Base-by-base conservation (phyloP, 2,329 filamentous ascomycete genomes). In the Aureobasidium sp. region DNA sequence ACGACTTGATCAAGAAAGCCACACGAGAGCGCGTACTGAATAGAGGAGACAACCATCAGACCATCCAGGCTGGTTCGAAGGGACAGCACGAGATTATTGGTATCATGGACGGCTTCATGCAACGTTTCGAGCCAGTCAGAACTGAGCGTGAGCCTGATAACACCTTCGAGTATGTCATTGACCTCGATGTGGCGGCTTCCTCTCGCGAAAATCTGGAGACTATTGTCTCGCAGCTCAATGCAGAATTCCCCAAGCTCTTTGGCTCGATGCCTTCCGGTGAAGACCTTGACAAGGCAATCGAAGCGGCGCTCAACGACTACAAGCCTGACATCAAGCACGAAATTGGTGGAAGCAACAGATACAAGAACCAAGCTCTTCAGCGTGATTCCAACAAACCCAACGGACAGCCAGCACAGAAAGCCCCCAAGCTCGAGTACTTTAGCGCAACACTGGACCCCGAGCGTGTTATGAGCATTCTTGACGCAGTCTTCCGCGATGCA, bases 41-140 rank as follows among this genome's bases (percentile, higher is more conserved):
- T 6, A 88, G 94, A 25, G 94, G 94, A 15, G 91, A 99, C 74
- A 97, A 97, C 70, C 94, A 99, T 73, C 94, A 99, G 76, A 99
- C 94, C 0, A 97, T 99, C 64, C 91, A 94, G 70, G 92, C 93
- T 12, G 80, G 78, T n/a, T 88, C 84, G 49, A 88, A 89, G 62
- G 84, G 88, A 48, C 76, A 80, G 51, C 77, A 81, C 20, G 93
- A 96, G 73, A 90, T 94, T 61, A 80, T 94, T 51, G 84, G 85
- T 5, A 96, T 99, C 68, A 97, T 99, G 94, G 90, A 97, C 68
- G 90, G 91, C 3, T 99, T 99, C 75, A 81, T 99, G 67, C 75
- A 84, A 14, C 86, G 94, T 39, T 97, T 96, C 71, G 89, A 99
- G 76, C 84, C 87, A 22, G 81, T 91, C 63, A 83, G 92, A 66